A percentile compares a stretch with the other conserved stretches of the same genome.
Evolutionary conservation across 371 early-diverging fungal species (phyloP).

Genomic region (Zychaea mexicana): DNA sequence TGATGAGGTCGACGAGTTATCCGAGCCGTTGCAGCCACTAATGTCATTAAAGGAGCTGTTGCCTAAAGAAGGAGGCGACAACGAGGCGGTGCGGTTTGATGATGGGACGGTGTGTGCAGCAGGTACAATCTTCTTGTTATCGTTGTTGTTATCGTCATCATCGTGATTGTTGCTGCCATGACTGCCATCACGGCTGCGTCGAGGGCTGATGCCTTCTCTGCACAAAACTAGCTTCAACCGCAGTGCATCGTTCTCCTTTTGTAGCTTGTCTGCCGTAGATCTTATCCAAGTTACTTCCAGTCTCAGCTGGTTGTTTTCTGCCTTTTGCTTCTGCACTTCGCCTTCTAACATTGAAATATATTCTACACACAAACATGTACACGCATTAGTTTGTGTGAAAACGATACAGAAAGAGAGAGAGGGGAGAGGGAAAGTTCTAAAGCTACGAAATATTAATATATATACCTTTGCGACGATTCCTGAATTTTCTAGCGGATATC

Average conservation of each 20-base stretch:
- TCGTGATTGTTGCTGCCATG: not conserved
- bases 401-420: too few relatives aligned
- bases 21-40: slow-evolving; percentile 9
- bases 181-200: not conserved
- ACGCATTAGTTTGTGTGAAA: too few relatives aligned
- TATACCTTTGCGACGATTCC: slow-evolving; percentile 85
- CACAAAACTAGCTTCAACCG: slow-evolving; percentile 33
- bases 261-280: slow-evolving; percentile 27
- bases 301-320: slow-evolving; percentile 59
- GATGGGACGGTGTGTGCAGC: not conserved
- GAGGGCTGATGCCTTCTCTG: slow-evolving; percentile 15
- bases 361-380: slow-evolving; percentile 44
- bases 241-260: slow-evolving; percentile 38
- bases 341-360: slow-evolving; percentile 78
- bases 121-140: slow-evolving; percentile 2
- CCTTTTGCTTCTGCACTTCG: slow-evolving; percentile 41
- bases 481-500: slow-evolving; percentile 89
- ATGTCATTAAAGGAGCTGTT: slow-evolving; percentile 5
- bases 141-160: not conserved
- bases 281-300: slow-evolving; percentile 50
- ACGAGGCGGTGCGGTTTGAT: slow-evolving; percentile 6
- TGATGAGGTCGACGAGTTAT: slow-evolving; percentile 21
- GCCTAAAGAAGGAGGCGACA: slow-evolving; percentile 13
- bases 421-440: too few relatives aligned
- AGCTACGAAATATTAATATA: not conserved